phyloP scores from a whole-genome alignment of 2,329 filamentous ascomycete species.

The Clarireedia homoeocarpa region DNA sequence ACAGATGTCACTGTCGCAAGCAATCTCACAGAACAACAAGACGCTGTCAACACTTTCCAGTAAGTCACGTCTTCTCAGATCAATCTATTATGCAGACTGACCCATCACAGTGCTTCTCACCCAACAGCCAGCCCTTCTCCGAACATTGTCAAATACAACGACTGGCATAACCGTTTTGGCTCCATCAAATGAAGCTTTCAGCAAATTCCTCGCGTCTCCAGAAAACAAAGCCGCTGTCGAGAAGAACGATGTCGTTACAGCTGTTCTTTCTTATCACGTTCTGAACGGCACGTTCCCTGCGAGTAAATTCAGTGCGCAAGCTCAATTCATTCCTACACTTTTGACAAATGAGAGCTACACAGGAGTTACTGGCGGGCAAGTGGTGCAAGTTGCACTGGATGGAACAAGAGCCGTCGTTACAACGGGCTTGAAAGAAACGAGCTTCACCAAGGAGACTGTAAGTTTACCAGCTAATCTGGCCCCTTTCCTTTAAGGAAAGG shows the following conservation, averaged over 20 bases:
- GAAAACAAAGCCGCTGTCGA: slow-evolving; percentile 24
- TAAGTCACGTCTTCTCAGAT: neutral
- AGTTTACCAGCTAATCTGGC: slow-evolving; percentile 28
- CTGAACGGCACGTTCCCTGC: slow-evolving; percentile 27
- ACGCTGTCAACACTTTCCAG: slow-evolving; percentile 3
- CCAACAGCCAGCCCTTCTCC: slow-evolving; percentile 1
- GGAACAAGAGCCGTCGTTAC: slow-evolving; percentile 3
- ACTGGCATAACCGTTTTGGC: slow-evolving; percentile 27
- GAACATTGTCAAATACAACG: slow-evolving; percentile 1
- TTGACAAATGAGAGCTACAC: slow-evolving; percentile 36
- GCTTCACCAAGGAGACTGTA: slow-evolving; percentile 35
- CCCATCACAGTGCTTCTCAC: slow-evolving; percentile 1
- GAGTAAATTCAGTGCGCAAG: slow-evolving; percentile 25
- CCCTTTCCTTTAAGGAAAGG: slow-evolving; percentile 12
- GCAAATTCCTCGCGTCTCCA: slow-evolving; percentile 30
- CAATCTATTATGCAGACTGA: neutral
- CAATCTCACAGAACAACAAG: neutral
- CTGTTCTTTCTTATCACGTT: slow-evolving; percentile 31
- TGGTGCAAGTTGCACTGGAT: slow-evolving; percentile 28
- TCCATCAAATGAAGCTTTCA: slow-evolving; percentile 31
- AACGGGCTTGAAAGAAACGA: slow-evolving; percentile 7
- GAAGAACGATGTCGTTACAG: slow-evolving; percentile 33
- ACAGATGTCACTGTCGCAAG: neutral
- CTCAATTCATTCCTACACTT: slow-evolving; percentile 38
- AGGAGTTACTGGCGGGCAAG: slow-evolving; percentile 43